Base-by-base conservation (phyloP, 2,329 filamentous ascomycete species). In the Penicillium sp. region DNA sequence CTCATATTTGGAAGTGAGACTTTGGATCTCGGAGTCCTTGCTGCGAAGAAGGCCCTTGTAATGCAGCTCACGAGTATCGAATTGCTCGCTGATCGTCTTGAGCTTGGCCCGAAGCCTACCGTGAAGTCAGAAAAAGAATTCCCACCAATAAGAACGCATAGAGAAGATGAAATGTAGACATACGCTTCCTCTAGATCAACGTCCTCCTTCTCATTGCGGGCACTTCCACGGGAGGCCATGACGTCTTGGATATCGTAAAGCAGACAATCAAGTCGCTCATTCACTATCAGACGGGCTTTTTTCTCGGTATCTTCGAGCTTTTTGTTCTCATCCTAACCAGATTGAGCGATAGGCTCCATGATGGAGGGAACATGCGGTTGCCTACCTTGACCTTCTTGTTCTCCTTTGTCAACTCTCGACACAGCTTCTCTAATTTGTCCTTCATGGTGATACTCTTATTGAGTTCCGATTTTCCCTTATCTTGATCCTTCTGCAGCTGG, bases 301-400 rank as follows among this genome's bases (percentile, higher is more conserved):
- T 87, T 87, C 58, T 95, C 86, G 28, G 78, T 85, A 50, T 90
- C 88, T 55, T 90, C 84, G 17, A 95, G 74, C 35, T 86, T 87
- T 59, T 94, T 90, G 64, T 95, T 94, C 65, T 98, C 92, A 67
- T 88, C 85, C 83, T 87, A 60, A 37, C 46, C 40, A 37, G 22
- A 4, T 13, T 27, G 6, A 27, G 25, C 25, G 4, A 11, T 27
- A 6, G n/a, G 30, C 20, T 18, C 18, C 15, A 11, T 27, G 17
- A 23, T 11, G 23, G 27, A 9, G 17, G 22, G 34, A n/a, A 22
- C 23, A 6, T 12, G 8, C 16, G 36, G 39, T 31, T 35, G 34
- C 70, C 52, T 66, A 92, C 86, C 82, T 96, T 96, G 50, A 98
- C 80, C 68, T 94, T 93, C 67, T 96, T 96, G 65, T 98, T 98